phyloP scores from a whole-genome alignment of 2,329 filamentous ascomycete species.

The Pseudogymnoascus sp. region DNA sequence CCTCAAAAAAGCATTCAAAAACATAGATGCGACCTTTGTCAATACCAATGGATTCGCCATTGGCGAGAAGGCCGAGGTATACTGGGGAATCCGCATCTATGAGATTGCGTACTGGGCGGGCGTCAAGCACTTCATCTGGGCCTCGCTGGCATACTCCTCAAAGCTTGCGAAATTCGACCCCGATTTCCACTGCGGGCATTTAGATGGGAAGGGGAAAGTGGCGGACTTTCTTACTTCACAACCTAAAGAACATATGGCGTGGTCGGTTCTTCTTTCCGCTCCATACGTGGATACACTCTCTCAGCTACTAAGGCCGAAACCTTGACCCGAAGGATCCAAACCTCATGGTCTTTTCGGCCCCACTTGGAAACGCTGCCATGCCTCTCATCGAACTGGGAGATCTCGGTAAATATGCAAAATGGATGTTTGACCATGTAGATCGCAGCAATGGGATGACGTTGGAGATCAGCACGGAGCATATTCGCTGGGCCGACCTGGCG shows the following conservation, averaged over 20 bases:
- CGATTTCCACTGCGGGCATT: constrained; percentile 17
- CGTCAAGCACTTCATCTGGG: constrained; percentile 21
- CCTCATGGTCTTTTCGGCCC: constrained; percentile 10
- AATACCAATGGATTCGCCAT: constrained; percentile 23
- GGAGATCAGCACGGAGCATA: constrained; percentile 18
- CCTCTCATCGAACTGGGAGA: constrained; percentile 18
- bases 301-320: constrained; percentile 9
- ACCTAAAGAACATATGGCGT: constrained; percentile 18
- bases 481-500: constrained; percentile 14
- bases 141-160: constrained; percentile 14
- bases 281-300: constrained; percentile 22
- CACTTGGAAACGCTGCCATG: constrained; percentile 12
- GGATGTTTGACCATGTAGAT: constrained; percentile 19
- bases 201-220: constrained; percentile 20
- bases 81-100: constrained; percentile 20
- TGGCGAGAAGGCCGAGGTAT: constrained; percentile 23
- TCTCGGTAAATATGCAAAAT: constrained; percentile 18
- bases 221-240: constrained; percentile 18
- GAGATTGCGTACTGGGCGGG: constrained; percentile 18
- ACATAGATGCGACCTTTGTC: constrained; percentile 18
- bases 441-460: constrained; percentile 19
- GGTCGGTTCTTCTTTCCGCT: constrained; percentile 17
- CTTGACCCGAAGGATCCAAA: constrained; percentile 15
- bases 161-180: constrained; percentile 14
- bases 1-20: constrained; percentile 16